A percentile compares a stretch with the other conserved stretches of the same genome.
Evolutionary conservation across 495 filamentous ascomycete genomes (phyloP).

Genomic region (Annulohypoxylon nitens): DNA sequence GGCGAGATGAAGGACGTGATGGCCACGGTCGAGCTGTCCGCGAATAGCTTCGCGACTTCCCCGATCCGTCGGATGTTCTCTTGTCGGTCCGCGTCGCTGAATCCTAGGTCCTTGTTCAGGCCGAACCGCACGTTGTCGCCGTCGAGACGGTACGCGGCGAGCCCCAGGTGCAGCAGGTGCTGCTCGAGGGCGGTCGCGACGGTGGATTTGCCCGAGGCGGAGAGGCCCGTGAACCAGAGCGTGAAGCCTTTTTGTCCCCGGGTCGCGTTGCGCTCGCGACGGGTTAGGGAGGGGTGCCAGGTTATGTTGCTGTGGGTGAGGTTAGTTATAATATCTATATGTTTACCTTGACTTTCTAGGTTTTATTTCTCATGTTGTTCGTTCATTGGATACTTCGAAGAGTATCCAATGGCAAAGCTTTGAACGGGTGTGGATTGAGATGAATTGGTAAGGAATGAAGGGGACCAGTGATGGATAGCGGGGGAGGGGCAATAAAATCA

Average conservation of each 20-base stretch:
- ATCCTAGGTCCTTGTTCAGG: conserved; percentile 95
- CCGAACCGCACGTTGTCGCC: conserved; percentile 99
- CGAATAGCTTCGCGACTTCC: conserved; percentile 97
- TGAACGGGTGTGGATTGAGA: neutral
- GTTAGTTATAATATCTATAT: conserved; percentile 12
- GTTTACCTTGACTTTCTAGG: conserved; percentile 2
- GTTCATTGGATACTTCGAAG: neutral
- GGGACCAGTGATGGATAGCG: conserved; percentile 31
- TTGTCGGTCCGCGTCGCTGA: conserved; percentile 90
- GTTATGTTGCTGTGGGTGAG: conserved; percentile 85
- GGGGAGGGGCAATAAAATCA: conserved; percentile 35
- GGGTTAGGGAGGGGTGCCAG: conserved; percentile 93
- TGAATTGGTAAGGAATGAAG: neutral
- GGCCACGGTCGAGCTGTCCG: conserved; percentile 86
- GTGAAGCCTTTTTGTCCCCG: conserved; percentile 92
- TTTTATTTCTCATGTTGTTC: neutral
- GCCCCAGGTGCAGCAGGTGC: conserved; percentile 85
- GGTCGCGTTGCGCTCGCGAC: conserved; percentile 80
- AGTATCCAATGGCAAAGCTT: neutral
- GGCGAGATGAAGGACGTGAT: conserved; percentile 98
- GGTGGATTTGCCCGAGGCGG: conserved; percentile 95
- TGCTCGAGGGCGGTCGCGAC: conserved; percentile 96
- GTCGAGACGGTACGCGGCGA: conserved; percentile 92
- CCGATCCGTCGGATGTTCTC: conserved; percentile 98
- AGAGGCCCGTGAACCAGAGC: conserved; percentile 97